Percentiles rank a stretch among this genome's conserved stretches.
These are phyloP conservation scores for Termitomyces sp. DNA, from an alignment of 768 basidiomycete species.

Conservation along the genomic window DNA sequence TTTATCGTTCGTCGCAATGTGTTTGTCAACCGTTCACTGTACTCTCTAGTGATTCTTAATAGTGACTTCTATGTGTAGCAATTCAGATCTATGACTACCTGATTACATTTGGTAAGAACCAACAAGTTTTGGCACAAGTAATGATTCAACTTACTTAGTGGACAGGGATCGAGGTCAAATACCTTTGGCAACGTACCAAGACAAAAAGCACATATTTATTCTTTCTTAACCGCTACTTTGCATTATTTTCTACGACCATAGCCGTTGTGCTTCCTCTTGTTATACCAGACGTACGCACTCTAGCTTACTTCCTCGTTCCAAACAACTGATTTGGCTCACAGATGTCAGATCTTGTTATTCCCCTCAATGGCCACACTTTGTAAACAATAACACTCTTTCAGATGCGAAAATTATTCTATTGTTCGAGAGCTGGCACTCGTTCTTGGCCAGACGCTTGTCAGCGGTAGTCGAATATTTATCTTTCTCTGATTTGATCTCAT, in stretches of 20 bases:
- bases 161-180: not conserved
- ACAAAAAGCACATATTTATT: not conserved
- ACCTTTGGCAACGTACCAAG: not conserved
- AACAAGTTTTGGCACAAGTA: not conserved
- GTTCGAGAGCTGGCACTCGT: not conserved
- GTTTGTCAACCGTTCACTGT: not conserved
- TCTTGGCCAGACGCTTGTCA: not conserved
- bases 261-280: not conserved
- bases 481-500: not conserved
- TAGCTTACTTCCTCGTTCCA: not conserved
- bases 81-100: not conserved
- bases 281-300: not conserved
- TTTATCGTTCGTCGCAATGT: not conserved
- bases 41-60: not conserved
- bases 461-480: not conserved
- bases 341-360: not conserved
- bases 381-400: not conserved
- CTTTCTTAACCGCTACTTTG: not conserved
- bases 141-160: not conserved
- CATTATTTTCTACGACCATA: not conserved
- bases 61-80: not conserved
- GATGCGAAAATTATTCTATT: not conserved
- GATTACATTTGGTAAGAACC: not conserved
- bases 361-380: not conserved
- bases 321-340: not conserved